Evolutionary conservation across 345 rosid genomes (phyloP), one percentile per base, ranked within the genome.

Genomic region (Hirschfeldia incana): DNA sequence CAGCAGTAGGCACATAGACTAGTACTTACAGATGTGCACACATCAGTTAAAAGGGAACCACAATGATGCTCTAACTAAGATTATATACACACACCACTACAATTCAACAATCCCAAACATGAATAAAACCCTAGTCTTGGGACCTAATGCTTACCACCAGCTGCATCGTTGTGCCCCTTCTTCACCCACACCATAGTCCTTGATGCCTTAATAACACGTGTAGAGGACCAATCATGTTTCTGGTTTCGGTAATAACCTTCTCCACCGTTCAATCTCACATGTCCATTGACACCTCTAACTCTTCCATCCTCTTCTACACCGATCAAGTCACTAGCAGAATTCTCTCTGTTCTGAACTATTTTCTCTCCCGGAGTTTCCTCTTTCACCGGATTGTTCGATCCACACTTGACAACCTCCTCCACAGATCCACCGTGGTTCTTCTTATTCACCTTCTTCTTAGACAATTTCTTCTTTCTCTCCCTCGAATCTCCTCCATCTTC

Each of bases 181-280:
- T 60, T 61, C 69, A 76, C 75, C 80, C 80, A 76, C 17, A 69
- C 74, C 80, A 61, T 61, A 69, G 39, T 0, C 34, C 13, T 2
- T 60, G 51, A 15, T 34, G 55, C 17, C 55, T 49, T 49, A 49
- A 49, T 13, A 13, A 49, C 55, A 13, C 55, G 55, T 49, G 17
- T 49, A 13, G 55, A 49, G 7, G 55, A 49, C 55, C 55, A 49
- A 49, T 21, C 55, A 61, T 61, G 80, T 46, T 21, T 69, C 11
- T 60, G 62, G 69, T 44, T 69, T 26, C 42, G 6, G 32, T 29
- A 17, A 76, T 29, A 57, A 57, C n/a, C 33, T 37, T 27, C 21
- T 29, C 37, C 5, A 7, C 16, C 34, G 4, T 16, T 15, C 68
- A 42, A 8, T 65, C 28, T 74, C 58, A 10, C 42, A 36, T 29